Base-by-base conservation (phyloP, 73 alveolate genomes). In the Urostyla sp. region DNA sequence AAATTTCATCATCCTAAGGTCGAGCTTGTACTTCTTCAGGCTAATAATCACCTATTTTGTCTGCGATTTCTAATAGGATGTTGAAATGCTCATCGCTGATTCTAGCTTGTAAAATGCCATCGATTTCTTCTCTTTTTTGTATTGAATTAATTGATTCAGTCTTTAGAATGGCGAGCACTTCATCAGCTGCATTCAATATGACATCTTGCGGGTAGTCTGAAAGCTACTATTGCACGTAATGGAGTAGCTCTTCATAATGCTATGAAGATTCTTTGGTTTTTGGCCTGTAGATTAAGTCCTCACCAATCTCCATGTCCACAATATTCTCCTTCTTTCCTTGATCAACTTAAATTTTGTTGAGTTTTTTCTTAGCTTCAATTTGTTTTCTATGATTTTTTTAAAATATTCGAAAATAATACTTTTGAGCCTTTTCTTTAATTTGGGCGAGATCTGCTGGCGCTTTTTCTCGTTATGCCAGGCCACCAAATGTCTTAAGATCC, bases 181-280 rank as follows among this genome's bases (percentile, higher is more conserved):
- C 97, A 58, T 94, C 98, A 44, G 94, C 92, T 18, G 97, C 97
- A 30, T 94, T 93, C 49, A 67, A 87, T 16, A 94, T 76, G 46
- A 76, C 86, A 46, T 93, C 98, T 24, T 85, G 85, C 15, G 95
- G 83, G 43, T 80, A 92, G 51, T 96, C 99, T 26, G 95, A 91
- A 78, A 95, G 77, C 73, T 82, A 83, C 31, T 90, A 75, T 84
- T 93, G 94, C 1, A 91, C 93, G 61, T 90, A 84, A 16, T 78
- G 37, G 31, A 95, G 77, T 63, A 93, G 43, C 51, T 66, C 90
- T 72, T 95, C 96, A 81, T 96, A 96, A 48, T 90, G 61, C 20
- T 82, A 74, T 60, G 95, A 88, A 21, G 98, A 95, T 63, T 94
- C 99, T 72, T 94, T 94, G 66, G 98, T 95, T 80, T 91, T 95